These are phyloP conservation scores for Podaxis sp. DNA, from an alignment of 768 basidiomycete genomes.

Conservation along the genomic window DNA sequence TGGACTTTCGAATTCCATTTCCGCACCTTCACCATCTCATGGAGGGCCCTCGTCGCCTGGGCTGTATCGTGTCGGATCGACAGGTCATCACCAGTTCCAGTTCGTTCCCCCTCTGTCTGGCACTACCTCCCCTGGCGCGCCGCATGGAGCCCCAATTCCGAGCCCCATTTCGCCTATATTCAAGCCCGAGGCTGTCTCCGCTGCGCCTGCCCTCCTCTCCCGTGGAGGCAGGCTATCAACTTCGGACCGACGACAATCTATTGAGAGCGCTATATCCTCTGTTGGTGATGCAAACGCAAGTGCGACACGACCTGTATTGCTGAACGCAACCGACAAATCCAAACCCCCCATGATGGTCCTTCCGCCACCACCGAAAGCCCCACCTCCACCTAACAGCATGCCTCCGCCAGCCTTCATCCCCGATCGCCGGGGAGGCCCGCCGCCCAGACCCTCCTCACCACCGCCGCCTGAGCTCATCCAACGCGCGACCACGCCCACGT, in stretches of 20 bases:
- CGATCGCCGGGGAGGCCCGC: conserved; percentile 63
- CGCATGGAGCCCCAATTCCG: conserved; percentile 10
- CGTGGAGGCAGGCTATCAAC: conserved; percentile 44
- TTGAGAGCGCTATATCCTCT: conserved; percentile 66
- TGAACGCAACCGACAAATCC: conserved; percentile 65
- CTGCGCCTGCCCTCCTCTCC: conserved; percentile 31
- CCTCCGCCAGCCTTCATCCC: conserved; percentile 77
- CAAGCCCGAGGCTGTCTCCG: conserved; percentile 37
- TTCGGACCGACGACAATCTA: conserved; percentile 67
- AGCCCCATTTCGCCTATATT: conserved; percentile 23
- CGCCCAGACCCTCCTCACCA: conserved; percentile 88
- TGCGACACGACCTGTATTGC: conserved; percentile 42
- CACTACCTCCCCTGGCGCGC: conserved; percentile 35
- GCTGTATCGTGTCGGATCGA: conserved; percentile 57
- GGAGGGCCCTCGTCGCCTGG: conserved; percentile 31
- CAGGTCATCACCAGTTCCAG: conserved; percentile 53
- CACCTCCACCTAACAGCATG: conserved; percentile 73
- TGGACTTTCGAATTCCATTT: conserved; percentile 19
- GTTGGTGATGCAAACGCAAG: conserved; percentile 41
- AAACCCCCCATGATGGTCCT: conserved; percentile 84
- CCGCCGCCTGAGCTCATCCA: conserved; percentile 91
- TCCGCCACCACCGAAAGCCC: conserved; percentile 75
- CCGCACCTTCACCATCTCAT: conserved; percentile 22
- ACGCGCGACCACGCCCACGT: conserved; percentile 85
- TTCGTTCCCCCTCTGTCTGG: conserved; percentile 51